Evolutionary conservation across 495 filamentous ascomycete genomes (phyloP), one percentile per base, ranked within the genome.

Genomic region (Oidiodendron maius): DNA sequence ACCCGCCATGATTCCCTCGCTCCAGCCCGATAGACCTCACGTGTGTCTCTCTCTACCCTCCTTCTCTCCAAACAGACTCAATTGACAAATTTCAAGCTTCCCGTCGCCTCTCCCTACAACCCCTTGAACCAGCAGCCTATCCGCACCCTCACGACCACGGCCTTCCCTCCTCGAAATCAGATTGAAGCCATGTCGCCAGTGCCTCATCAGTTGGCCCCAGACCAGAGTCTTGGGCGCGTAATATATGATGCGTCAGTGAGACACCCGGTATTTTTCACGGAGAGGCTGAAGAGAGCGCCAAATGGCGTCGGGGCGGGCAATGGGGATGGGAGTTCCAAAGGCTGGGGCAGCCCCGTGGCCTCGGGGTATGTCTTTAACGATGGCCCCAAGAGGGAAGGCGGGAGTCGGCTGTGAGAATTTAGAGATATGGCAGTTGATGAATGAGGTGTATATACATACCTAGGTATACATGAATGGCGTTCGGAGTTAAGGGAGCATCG

Each of bases 221-320:
- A 22, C 11, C 26, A 4, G 6, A 22, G 10, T 12, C 25, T 16
- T 32, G 28, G 4, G 30, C 3, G 18, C 40, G 39, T 10, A 32
- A 38, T 39, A 39, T 43, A 55, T 8, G 59, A 76, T 59, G 50
- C 71, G 18, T 67, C 76, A 1, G 65, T 62, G 28, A 56, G 71
- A 20, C 77, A 83, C 48, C 79, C 78, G 4, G 77, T 78, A 4
- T 81, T 82, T 61, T 81, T 81, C 61, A 79, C 76, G 12, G 63
- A 73, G 12, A 69, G 70, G 39, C 53, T 81, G 39, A 71, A 70
- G 44, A 68, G 64, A 35, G 60, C 70, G 3, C 61, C 69, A 1
- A 46, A 59, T 6, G 48, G 58, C 2, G 44, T 61, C 2, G 28
- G 51, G 3, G 38, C 60, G 2, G 61, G 57, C 1, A 37, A 55